Base-by-base conservation (phyloP, 495 filamentous ascomycete genomes). In the Amphirosellinia nigrospora region DNA sequence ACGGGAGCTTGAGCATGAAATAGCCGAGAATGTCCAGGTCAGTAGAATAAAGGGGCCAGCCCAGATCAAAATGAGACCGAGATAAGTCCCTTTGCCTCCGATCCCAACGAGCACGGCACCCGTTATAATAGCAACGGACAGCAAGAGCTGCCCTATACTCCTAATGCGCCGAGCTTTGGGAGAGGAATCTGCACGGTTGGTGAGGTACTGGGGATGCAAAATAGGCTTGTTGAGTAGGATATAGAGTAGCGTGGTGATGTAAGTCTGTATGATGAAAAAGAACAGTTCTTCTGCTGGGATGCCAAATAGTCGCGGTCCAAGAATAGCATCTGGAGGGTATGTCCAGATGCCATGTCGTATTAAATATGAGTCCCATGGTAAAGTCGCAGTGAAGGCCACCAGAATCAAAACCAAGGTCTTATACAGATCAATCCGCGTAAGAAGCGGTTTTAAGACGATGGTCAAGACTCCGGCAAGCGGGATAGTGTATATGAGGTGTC, bases 261-360 rank as follows among this genome's bases (percentile, higher is more conserved):
- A 93, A 8, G 90, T 92, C 76, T 93, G 90, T 39, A 93, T 86
- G n/a, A 91, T 75, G 77, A 92, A 92, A 82, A 92, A 93, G 78
- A 92, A 92, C 28, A 92, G 70, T 72, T 92, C 90, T 74, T 93
- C 90, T 3, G 84, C 70, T 0, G 90, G 90, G 59, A 93, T 88
- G 7, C 75, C 75, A 72, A 87, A 86, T 23, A 91, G 75, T 1
- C 79, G 86, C 19, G 79, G 82, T 1, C 90, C 90, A 45, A 89
- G 56, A 23, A 92, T 82, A 8, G 83, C 89, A 52, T 84, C 78
- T 11, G 82, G 74, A 10, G 90, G 90, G 73, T 91, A 92, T n/a
- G 86, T 89, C 90, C 90, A 92, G 73, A 92, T 84, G 62, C 81
- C 79, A 59, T 76, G 82, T 46, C 83, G 82, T 72, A 92, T 89